phyloP scores from a whole-genome alignment of 257 asterid genomes.

The Parsonsia alboflavescens region DNA sequence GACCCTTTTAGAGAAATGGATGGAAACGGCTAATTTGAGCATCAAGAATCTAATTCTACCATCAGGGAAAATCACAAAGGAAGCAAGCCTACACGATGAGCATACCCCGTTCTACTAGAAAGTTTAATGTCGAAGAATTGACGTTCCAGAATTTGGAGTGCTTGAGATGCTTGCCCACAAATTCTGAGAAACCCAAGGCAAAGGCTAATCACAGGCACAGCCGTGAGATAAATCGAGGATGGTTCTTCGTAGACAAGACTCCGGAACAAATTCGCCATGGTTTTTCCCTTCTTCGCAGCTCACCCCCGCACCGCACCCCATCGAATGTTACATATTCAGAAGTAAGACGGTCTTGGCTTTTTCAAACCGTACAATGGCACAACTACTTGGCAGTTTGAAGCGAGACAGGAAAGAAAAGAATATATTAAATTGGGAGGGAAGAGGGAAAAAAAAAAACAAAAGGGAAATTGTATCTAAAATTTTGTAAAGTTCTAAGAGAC shows the following conservation, averaged over 20 bases:
- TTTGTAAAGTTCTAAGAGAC: too few relatives aligned
- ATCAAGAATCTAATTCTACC: conserved; percentile 55
- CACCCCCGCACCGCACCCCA: too few relatives aligned
- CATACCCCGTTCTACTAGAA: conserved; percentile 51
- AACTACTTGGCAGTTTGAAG: too few relatives aligned
- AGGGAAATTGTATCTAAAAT: too few relatives aligned
- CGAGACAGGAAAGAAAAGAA: too few relatives aligned
- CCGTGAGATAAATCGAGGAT: conserved; percentile 34
- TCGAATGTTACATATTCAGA: not conserved
- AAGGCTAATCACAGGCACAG: conserved; percentile 32
- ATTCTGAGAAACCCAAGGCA: conserved; percentile 45
- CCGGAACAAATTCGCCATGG: conserved; percentile 2
- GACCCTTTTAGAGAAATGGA: conserved; percentile 69
- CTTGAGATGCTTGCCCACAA: conserved; percentile 38
- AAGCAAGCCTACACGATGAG: conserved; percentile 31
- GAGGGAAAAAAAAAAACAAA: too few relatives aligned
- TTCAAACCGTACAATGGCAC: not conserved
- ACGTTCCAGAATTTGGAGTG: conserved; percentile 49
- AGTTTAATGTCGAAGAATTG: conserved; percentile 13
- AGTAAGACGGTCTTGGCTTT: not conserved
- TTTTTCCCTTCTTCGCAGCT: not conserved
- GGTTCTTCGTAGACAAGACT: conserved; percentile 26
- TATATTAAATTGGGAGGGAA: too few relatives aligned
- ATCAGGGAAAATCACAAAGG: conserved; percentile 40
- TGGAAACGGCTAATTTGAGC: conserved; percentile 46